Evolutionary conservation across 768 basidiomycete species (phyloP), one percentile per base, ranked within the genome.

Genomic region (Lactifluus subvellereus): DNA sequence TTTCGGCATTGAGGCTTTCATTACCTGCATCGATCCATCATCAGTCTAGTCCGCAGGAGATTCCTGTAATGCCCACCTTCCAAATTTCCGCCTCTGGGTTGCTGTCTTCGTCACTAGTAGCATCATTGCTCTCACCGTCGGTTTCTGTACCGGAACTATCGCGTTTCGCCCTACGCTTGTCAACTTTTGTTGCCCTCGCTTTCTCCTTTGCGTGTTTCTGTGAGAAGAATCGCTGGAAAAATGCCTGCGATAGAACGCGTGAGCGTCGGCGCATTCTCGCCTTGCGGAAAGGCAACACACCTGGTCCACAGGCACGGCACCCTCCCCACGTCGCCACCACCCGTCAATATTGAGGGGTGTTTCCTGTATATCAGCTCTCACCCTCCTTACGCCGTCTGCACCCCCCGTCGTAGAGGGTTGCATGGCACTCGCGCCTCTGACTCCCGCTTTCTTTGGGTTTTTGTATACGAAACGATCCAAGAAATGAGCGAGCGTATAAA

Each of bases 381-480:
- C 71, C 47, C 93, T 80, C 75, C 88, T 91, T 45, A 92, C 85
- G 2, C 89, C 84, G 2, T 76, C 76, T 13, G 80, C 78, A 61
- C 87, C 87, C n/a, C 81, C 67, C 1, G 78, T 80, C 6, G 89
- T 88, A 1, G 87, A 85, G n/a, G 94, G 94, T 75, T 99, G 96
- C 97, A 98, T 98, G 59, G 91, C 89, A 65, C 88, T 91, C 0
- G 84, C 79, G n/a, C 94, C 95, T 71, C 86, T 88, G 8, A 82
- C 76, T 61, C 75, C 77, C 43, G 72, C 68, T 69, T 88, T 86
- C 77, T 98, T 98, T 1, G 94, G 87, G 72, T 98, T 98, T 74
- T 94, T 92, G 79, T 93, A 98, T 48, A 98, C 91, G 76, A 98
- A 98, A 2, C 95, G 85, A 72, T 98, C 97, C 45, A 98, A 82